These are phyloP conservation scores for Cadophora sp. DNA, from an alignment of 2,329 filamentous ascomycete species.

Conservation along the genomic window DNA sequence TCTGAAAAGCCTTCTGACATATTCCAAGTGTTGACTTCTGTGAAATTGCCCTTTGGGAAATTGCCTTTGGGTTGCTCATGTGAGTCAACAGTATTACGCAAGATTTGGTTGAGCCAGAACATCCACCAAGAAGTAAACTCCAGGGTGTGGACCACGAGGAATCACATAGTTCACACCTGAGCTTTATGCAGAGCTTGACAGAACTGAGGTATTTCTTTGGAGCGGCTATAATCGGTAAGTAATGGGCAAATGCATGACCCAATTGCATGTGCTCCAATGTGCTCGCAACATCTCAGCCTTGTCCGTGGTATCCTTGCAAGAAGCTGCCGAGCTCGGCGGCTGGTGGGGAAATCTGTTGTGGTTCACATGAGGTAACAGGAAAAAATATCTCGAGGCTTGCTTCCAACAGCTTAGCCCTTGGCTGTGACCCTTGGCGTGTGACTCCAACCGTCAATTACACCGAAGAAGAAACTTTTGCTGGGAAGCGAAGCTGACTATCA, in stretches of 20 bases:
- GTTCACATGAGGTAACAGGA: constrained; percentile 29
- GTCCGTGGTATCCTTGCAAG: constrained; percentile 11
- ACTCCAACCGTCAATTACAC: constrained; percentile 6
- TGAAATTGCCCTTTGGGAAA: background rate
- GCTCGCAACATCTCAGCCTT: constrained; percentile 18
- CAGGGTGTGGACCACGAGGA: background rate
- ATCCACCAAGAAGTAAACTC: background rate
- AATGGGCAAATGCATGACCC: background rate
- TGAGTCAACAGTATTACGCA: background rate
- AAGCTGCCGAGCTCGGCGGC: constrained; percentile 28
- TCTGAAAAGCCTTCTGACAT: constrained; percentile 32
- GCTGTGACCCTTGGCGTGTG: constrained; percentile 21
- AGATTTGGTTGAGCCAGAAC: background rate
- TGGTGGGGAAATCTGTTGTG: constrained; percentile 24
- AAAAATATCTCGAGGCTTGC: constrained; percentile 21
- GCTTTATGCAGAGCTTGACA: background rate
- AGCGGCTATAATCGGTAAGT: constrained; percentile 23
- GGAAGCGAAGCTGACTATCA: background rate
- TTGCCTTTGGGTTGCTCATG: constrained; percentile 1
- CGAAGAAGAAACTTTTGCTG: constrained; percentile 2
- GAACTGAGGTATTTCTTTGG: constrained; percentile 11
- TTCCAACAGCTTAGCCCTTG: constrained; percentile 16
- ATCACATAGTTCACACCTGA: background rate
- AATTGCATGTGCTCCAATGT: constrained; percentile 3
- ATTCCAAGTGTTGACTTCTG: background rate